Conservation (phyloP, 768 basidiomycete genomes). For the Hortiboletus campestris region DNA sequence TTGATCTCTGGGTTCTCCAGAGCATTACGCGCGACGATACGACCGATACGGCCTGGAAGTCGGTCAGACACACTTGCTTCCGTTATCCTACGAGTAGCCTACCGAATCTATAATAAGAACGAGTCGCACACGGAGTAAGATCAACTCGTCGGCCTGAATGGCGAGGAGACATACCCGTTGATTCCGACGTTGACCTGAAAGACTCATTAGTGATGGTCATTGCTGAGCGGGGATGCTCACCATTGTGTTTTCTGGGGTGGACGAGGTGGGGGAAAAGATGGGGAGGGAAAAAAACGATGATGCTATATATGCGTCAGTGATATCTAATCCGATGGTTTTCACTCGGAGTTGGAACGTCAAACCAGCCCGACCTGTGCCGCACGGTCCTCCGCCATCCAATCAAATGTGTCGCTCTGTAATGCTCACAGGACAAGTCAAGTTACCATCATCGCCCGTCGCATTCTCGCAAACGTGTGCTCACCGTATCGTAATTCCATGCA, state of each 20-base stretch:
- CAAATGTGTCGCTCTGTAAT: background rate
- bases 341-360: conserved; percentile 27
- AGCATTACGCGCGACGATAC: conserved; percentile 96
- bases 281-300: background rate
- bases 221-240: conserved; percentile 11
- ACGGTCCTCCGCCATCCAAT: background rate
- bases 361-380: conserved; percentile 14
- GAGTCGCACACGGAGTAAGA: conserved; percentile 12
- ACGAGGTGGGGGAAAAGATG: conserved; percentile 1
- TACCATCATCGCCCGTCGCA: background rate
- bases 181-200: conserved; percentile 84
- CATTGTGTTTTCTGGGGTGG: conserved; percentile 21
- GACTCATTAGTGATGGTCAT: background rate
- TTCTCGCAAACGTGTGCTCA: conserved; percentile 9
- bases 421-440: conserved; percentile 1
- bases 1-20: conserved; percentile 69
- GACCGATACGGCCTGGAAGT: conserved; percentile 90
- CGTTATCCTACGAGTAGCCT: conserved; percentile 27
- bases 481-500: background rate
- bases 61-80: conserved; percentile 6
- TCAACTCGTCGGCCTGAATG: background rate
- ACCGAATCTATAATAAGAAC: conserved; percentile 61
- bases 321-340: conserved; percentile 27
- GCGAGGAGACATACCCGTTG: conserved; percentile 70
- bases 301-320: conserved; percentile 26